phyloP scores from a whole-genome alignment of 306 rosid species.

The Corylus heterophylla region DNA sequence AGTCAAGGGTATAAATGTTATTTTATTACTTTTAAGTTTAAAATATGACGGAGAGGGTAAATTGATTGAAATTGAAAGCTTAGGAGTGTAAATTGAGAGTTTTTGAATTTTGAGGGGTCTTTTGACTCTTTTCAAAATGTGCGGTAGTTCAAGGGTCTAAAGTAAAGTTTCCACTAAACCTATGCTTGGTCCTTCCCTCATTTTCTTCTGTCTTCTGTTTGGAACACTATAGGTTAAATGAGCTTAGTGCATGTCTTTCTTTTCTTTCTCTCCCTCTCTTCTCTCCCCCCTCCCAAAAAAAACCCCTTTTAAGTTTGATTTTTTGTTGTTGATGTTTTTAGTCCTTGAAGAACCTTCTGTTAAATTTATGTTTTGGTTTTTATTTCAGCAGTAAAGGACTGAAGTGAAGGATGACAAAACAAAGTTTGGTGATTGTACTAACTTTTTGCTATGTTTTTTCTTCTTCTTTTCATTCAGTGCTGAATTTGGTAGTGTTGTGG shows the following conservation, averaged over 20 bases:
- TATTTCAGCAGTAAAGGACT: background rate
- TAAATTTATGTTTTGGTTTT: background rate
- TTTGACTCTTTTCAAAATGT: too few species aligned
- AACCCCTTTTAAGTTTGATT: background rate
- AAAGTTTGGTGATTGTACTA: background rate
- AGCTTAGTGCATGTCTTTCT: background rate
- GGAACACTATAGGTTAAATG: background rate
- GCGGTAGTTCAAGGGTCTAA: too few species aligned
- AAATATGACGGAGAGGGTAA: too few species aligned
- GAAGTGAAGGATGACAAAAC: background rate
- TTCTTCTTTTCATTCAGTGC: conserved; percentile 44
- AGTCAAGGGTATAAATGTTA: too few species aligned
- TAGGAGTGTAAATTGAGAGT: too few species aligned
- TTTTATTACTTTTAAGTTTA: too few species aligned
- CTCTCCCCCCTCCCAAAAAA: too few species aligned
- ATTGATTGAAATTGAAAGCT: too few species aligned
- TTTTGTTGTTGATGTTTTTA: background rate
- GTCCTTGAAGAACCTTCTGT: background rate
- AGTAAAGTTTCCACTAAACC: too few species aligned
- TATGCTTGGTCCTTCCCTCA: background rate
- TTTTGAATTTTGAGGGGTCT: too few species aligned
- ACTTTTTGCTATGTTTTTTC: background rate
- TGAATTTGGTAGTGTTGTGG: conserved; percentile 64
- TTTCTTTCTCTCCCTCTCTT: too few species aligned
- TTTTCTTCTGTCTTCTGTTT: background rate